Conservation (phyloP, 2,329 filamentous ascomycete genomes). For the Trichoderma breve region DNA sequence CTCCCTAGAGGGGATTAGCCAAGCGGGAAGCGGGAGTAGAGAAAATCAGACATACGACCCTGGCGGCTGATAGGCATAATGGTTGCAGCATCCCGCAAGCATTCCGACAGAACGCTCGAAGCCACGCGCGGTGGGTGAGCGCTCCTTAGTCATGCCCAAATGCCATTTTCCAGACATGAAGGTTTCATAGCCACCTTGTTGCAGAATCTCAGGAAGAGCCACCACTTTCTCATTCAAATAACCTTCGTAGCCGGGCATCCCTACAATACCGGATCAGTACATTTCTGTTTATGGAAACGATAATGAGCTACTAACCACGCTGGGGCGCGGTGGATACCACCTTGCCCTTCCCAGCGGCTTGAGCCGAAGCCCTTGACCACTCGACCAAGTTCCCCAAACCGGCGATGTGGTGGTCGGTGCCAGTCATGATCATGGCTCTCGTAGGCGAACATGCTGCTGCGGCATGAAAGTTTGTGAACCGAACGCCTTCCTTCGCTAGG, state of each 20-base stretch:
- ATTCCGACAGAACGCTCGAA: conserved; percentile 60
- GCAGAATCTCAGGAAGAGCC: conserved; percentile 56
- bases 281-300: background rate
- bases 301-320: background rate
- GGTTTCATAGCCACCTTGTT: conserved; percentile 58
- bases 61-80: conserved; percentile 32
- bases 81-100: conserved; percentile 58
- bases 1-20: background rate
- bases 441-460: conserved; percentile 64
- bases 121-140: conserved; percentile 53
- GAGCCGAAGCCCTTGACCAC: conserved; percentile 9
- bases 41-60: background rate
- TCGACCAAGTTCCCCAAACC: conserved; percentile 38
- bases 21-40: background rate
- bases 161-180: conserved; percentile 64
- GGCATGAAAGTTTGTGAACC: conserved; percentile 64
- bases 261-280: background rate
- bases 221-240: conserved; percentile 46
- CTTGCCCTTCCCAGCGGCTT: conserved; percentile 35
- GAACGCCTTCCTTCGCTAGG: conserved; percentile 42
- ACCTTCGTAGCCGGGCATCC: background rate
- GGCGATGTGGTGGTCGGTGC: conserved; percentile 54
- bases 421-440: conserved; percentile 64
- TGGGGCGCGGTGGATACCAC: conserved; percentile 58
- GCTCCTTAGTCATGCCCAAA: conserved; percentile 57